A percentile compares a stretch with the other conserved stretches of the same genome.
phyloP scores from a whole-genome alignment of 257 asterid species.

The Solanum paucissectum region DNA sequence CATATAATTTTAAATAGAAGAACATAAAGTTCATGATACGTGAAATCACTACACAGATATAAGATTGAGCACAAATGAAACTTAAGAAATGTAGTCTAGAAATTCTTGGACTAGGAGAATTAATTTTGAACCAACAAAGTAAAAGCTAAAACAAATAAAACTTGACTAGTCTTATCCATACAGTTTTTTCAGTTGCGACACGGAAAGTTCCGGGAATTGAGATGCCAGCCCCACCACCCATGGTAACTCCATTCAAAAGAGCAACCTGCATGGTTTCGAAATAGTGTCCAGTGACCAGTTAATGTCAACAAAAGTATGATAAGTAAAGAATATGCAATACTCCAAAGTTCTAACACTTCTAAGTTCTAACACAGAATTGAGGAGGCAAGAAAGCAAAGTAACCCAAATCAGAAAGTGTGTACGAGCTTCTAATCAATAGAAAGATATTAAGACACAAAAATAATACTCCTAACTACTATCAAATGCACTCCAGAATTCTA shows the following conservation, averaged over 20 bases:
- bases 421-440: not conserved
- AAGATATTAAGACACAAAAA: not conserved
- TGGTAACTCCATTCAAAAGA: slow-evolving; percentile 84
- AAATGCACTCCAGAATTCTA: not conserved
- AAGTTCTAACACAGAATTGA: not conserved
- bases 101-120: not conserved
- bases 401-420: not conserved
- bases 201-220: slow-evolving; percentile 92
- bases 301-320: not conserved
- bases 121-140: not conserved
- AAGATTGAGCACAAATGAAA: not conserved
- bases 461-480: not conserved
- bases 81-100: not conserved
- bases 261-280: slow-evolving; percentile 59
- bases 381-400: not conserved
- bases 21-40: not conserved
- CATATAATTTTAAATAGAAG: not conserved
- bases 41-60: not conserved
- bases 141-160: not conserved
- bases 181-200: slow-evolving; percentile 91
- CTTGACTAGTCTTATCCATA: slow-evolving; percentile 17
- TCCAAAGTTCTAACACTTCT: not conserved
- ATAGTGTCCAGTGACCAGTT: not conserved
- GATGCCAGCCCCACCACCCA: slow-evolving; percentile 99
- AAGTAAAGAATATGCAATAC: not conserved